Base-by-base conservation (phyloP, 2,329 filamentous ascomycete species). In the Diatrype stigma region DNA sequence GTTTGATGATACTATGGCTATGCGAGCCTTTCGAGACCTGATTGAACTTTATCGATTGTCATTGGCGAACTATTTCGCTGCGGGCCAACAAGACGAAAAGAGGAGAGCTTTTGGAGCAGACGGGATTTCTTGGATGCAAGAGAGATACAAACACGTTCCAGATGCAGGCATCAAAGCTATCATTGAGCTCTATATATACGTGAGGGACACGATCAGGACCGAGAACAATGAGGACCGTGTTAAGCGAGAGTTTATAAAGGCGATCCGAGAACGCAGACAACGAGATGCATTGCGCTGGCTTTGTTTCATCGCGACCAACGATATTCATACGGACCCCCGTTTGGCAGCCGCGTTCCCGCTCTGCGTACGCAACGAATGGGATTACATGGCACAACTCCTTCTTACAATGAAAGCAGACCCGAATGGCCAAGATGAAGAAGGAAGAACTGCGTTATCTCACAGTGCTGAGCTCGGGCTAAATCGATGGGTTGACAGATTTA, bases 361-460 rank as follows among this genome's bases (percentile, higher is more conserved):
- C n/a, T 52, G 52, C 8, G 47, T 53, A 2, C 47, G 54, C 10
- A 54, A 58, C 46, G 42, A 44, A 16, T 58, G 54, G 57, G 30
- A 11, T 1, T 52, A 57, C 46, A 42, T 57, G 2, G 28, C 52
- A 7, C 42, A 45, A 11, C 48, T 34, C 0, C 44, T 56, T n/a
- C 34, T 58, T 14, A 47, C 58, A 40, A 30, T 60, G 45, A 44
- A 40, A 10, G 54, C 50, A 37, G 47, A 53, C 14, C 21, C 37
- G 1, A 38, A 51, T 26, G 52, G 49, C 26, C 42, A 50, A 42
- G 54, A 56, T n/a, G 28, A 56, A 32, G 42, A 46, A 4, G 52
- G 54, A 6, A 54, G 54, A 40, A 54, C 52, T 2, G 54, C 52
- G 40, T 37, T 51, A 26, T 58, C 56, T 1, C 35, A 55, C 28